phyloP scores from a whole-genome alignment of 345 rosid species.

The Heritiera fomes region DNA sequence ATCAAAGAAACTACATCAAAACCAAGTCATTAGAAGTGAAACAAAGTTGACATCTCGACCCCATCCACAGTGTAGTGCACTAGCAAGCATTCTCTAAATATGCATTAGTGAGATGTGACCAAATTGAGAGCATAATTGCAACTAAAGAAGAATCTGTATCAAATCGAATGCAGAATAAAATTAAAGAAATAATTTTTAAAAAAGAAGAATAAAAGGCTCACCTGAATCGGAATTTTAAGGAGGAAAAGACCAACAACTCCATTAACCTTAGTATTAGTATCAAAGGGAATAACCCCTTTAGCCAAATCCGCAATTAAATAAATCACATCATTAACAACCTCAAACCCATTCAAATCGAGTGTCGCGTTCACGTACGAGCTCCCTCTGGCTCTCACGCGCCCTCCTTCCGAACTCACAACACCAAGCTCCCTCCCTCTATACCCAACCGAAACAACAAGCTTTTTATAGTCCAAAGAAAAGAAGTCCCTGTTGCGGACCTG shows the following conservation, averaged over 20 bases:
- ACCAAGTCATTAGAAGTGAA: background rate
- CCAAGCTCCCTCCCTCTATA: constrained; percentile 82
- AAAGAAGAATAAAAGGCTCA: no score
- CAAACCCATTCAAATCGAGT: constrained; percentile 70
- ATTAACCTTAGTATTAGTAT: constrained; percentile 49
- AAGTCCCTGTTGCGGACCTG: constrained; percentile 63
- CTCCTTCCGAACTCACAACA: constrained; percentile 55
- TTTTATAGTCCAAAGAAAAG: constrained; percentile 61
- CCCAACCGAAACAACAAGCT: constrained; percentile 65
- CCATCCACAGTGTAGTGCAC: background rate
- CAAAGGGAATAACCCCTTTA: constrained; percentile 68
- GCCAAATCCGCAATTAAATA: constrained; percentile 75
- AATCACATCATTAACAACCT: constrained; percentile 66
- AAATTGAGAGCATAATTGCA: background rate
- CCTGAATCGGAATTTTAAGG: background rate
- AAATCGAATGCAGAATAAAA: background rate
- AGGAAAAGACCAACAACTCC: constrained; percentile 31
- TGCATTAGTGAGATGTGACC: background rate
- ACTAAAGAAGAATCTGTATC: background rate
- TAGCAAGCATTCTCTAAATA: background rate
- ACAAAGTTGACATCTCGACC: background rate
- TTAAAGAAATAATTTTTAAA: no score
- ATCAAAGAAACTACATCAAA: background rate
- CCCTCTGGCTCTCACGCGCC: constrained; percentile 56
- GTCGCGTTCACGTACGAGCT: constrained; percentile 69